A percentile compares a stretch with the other conserved stretches of the same genome.
These are phyloP conservation scores for Phytopythium ostracodes DNA, from an alignment of 352 stramenopile genomes.

Conservation along the genomic window DNA sequence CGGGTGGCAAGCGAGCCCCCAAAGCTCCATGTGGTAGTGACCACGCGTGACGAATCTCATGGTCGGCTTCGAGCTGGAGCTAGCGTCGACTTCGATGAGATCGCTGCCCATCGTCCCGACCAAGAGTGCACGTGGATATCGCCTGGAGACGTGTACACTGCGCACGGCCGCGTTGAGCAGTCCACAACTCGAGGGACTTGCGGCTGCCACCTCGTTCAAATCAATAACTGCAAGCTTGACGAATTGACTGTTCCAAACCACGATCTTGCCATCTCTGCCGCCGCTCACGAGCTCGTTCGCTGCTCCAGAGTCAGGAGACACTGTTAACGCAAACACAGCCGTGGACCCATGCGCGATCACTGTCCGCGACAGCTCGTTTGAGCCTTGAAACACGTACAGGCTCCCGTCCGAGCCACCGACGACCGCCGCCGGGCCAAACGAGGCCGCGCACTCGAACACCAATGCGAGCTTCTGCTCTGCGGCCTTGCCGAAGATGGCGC, in stretches of 20 bases:
- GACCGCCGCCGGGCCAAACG: constrained; percentile 44
- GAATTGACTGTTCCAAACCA: constrained; percentile 72
- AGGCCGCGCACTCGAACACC: constrained; percentile 46
- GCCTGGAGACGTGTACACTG: constrained; percentile 34
- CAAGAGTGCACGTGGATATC: constrained; percentile 43
- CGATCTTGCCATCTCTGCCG: constrained; percentile 84
- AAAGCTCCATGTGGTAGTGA: constrained; percentile 76
- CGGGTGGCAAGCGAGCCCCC: constrained; percentile 78
- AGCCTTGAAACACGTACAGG: constrained; percentile 70
- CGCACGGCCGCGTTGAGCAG: constrained; percentile 37
- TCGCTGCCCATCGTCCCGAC: constrained; percentile 86
- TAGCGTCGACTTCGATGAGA: constrained; percentile 79
- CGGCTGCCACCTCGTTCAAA: constrained; percentile 29
- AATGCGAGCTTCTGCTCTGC: constrained; percentile 43
- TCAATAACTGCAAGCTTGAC: constrained; percentile 42
- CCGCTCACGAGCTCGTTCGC: constrained; percentile 72
- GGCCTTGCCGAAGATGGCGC: constrained; percentile 60
- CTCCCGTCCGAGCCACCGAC: constrained; percentile 64
- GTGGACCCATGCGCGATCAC: constrained; percentile 45
- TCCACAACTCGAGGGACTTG: constrained; percentile 12
- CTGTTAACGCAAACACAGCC: background rate
- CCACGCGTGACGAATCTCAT: constrained; percentile 41
- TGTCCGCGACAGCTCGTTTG: constrained; percentile 41
- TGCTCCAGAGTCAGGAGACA: background rate
- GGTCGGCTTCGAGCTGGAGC: constrained; percentile 9